Evolutionary conservation across 768 basidiomycete genomes (phyloP).

Genomic region (Russula ochroleuca): DNA sequence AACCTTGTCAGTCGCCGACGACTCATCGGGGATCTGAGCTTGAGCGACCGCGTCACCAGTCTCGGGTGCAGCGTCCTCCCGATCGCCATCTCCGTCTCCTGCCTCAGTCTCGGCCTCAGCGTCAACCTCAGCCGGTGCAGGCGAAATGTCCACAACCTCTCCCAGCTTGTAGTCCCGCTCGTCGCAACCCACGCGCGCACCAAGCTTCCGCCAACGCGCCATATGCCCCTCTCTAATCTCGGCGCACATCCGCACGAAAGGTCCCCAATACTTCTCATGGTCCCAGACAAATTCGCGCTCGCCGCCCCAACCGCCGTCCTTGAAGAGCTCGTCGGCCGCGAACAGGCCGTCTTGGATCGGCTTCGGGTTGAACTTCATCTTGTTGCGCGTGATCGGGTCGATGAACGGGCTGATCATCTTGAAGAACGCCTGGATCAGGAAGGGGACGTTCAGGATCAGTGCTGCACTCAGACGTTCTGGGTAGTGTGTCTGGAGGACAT

Average conservation of each 20-base stretch:
- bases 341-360: conserved; percentile 66
- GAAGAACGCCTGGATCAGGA: conserved; percentile 67
- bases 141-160: neutral
- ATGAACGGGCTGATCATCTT: conserved; percentile 77
- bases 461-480: conserved; percentile 79
- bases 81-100: neutral
- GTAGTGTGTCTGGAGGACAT: conserved; percentile 77
- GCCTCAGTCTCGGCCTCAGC: neutral
- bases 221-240: conserved; percentile 48
- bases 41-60: neutral
- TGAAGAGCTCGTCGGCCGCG: conserved; percentile 63
- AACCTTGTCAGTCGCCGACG: neutral
- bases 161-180: conserved; percentile 73
- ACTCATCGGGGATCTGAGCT: neutral
- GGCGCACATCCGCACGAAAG: conserved; percentile 52
- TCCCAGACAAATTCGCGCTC: conserved; percentile 61
- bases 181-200: conserved; percentile 63
- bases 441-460: conserved; percentile 78
- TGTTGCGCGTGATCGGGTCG: conserved; percentile 73
- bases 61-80: neutral
- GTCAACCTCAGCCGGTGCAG: neutral
- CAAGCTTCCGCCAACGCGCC: conserved; percentile 62
- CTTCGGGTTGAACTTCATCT: conserved; percentile 71
- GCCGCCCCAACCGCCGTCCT: conserved; percentile 63
- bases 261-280: conserved; percentile 73